Conservation (phyloP, 345 rosid genomes). For the Gossypium sturtianum region DNA sequence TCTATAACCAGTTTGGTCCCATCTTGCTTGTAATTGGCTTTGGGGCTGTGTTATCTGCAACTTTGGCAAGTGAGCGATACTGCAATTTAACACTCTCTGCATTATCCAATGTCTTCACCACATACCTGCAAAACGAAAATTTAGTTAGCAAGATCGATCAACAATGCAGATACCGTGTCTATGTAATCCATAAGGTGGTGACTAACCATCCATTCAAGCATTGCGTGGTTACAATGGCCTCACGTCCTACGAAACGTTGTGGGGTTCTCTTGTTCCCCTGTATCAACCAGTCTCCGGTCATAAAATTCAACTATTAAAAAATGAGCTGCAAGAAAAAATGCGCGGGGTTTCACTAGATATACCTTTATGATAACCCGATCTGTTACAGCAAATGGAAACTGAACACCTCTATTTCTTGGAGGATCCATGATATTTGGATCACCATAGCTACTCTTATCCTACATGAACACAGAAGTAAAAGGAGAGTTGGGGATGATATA, state of each 20-base stretch:
- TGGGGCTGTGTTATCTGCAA: slow-evolving; percentile 36
- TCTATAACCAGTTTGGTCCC: slow-evolving; percentile 57
- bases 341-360: neutral
- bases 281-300: neutral
- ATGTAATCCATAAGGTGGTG: neutral
- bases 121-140: slow-evolving; percentile 51
- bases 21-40: slow-evolving; percentile 44
- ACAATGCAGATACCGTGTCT: too few relatives aligned
- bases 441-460: slow-evolving; percentile 70
- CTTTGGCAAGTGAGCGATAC: slow-evolving; percentile 84
- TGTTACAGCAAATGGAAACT: slow-evolving; percentile 79
- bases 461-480: slow-evolving; percentile 12
- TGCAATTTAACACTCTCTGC: slow-evolving; percentile 88
- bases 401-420: slow-evolving; percentile 65
- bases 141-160: too few relatives aligned
- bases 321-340: neutral
- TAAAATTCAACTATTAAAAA: slow-evolving; percentile 3
- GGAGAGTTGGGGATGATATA: neutral
- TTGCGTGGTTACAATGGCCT: slow-evolving; percentile 81
- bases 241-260: slow-evolving; percentile 84
- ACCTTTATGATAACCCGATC: slow-evolving; percentile 92
- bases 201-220: slow-evolving; percentile 96
- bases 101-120: slow-evolving; percentile 86
- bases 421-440: slow-evolving; percentile 37
- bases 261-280: slow-evolving; percentile 98